Base-by-base conservation (phyloP, 2,329 filamentous ascomycete genomes). In the Aureobasidium sp. region DNA sequence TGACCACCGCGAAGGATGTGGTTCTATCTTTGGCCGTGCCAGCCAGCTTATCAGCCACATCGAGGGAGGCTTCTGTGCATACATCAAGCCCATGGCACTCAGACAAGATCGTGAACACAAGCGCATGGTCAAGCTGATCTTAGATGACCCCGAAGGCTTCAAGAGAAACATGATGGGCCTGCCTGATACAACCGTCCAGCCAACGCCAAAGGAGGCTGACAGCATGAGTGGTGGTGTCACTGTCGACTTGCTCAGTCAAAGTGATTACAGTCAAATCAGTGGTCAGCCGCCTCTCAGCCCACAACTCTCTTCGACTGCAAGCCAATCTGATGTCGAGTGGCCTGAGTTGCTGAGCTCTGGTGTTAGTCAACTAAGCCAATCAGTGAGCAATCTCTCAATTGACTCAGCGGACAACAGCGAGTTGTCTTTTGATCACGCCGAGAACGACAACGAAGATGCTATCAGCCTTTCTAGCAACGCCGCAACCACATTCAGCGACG, bases 1-100 rank as follows among this genome's bases (percentile, higher is more conserved):
- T 16, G 30, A 34, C n/a, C 32, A 59, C 13, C 39, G 27, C 21
- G 62, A 64, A 34, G 73, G 72, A 16, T 86, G 84, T 67, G 65
- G 70, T 5, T 63, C 67, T 10, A 67, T 73, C 3, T 86, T 84
- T 69, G 72, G 70, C 13, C 74, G 75, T 10, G 82, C 82, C 0
- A 71, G 75, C 7, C 72, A 73, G 5, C 70, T 84, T 42, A 78
- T 85, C 61, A 71, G 72, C 16, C 84, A 86, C 65, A 75, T 85
- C 25, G 82, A 86, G 66, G 73, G 75, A 10, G 78, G 78, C 25
- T 69, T 78, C 39, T 86, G 84, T 67, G 51, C 64, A 0, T 70
- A 69, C 3, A 79, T 84, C 63, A 66, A 64, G 2, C 65, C 72
- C 0, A 62, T 68, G 0, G 71, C 79, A 13, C 82, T 84, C 63